Percentiles rank a stretch among this genome's conserved stretches.
phyloP scores from a whole-genome alignment of 2,329 filamentous ascomycete species.

The Ambrosiella cleistominuta region DNA sequence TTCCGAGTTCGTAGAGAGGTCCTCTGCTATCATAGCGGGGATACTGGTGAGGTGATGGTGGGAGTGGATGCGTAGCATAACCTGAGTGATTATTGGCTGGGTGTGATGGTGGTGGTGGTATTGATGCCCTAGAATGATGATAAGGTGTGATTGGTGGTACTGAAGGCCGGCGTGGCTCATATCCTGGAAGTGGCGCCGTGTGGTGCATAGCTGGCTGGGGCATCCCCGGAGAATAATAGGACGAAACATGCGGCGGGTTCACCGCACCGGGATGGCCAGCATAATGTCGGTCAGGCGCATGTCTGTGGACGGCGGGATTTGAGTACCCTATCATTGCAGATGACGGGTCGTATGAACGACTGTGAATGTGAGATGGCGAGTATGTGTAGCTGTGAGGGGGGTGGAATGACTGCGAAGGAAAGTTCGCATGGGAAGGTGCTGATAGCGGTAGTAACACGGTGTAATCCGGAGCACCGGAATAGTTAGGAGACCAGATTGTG shows the following conservation, averaged over 20 bases:
- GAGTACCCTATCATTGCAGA: slow-evolving; percentile 9
- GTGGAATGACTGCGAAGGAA: slow-evolving; percentile 16
- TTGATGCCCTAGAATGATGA: neutral
- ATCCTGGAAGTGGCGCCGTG: neutral
- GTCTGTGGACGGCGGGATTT: slow-evolving; percentile 1
- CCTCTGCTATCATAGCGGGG: neutral
- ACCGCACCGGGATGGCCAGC: neutral
- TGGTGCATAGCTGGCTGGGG: neutral
- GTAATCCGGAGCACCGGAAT: neutral
- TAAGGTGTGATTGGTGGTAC: neutral
- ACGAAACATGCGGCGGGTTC: neutral
- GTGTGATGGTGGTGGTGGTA: neutral
- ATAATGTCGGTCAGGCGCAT: neutral
- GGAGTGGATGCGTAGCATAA: slow-evolving; percentile 1
- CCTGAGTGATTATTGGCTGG: neutral
- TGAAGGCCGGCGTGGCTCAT: neutral
- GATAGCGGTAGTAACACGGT: neutral
- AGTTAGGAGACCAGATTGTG: neutral
- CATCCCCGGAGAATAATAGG: neutral
- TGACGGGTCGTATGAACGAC: slow-evolving; percentile 14
- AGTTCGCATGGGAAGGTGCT: neutral
- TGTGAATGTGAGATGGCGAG: slow-evolving; percentile 14
- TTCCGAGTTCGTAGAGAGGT: neutral
- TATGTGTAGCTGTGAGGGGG: slow-evolving; percentile 14
- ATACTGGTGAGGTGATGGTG: slow-evolving; percentile 6